A percentile compares a stretch with the other conserved stretches of the same genome.
These are phyloP conservation scores for Sisymbrium altissimum DNA, from an alignment of 345 rosid genomes.

Conservation along the genomic window DNA sequence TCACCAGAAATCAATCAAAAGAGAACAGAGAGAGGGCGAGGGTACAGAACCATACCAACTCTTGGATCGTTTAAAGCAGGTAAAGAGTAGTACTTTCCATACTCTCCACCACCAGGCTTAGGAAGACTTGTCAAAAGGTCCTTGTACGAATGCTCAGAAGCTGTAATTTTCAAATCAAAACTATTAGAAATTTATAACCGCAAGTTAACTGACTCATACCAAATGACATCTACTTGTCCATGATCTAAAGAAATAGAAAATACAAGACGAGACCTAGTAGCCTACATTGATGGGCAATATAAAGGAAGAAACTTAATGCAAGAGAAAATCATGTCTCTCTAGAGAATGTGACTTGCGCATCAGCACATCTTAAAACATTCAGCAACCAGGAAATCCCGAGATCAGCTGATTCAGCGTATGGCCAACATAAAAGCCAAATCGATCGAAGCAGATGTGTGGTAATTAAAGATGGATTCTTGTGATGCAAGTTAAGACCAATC, in stretches of 20 bases:
- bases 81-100: constrained; percentile 68
- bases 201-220: not conserved
- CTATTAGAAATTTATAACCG: not conserved
- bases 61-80: constrained; percentile 80
- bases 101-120: constrained; percentile 83
- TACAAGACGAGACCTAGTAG: not conserved
- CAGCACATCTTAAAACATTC: too few species aligned
- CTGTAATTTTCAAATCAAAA: constrained; percentile 36
- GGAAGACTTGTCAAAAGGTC: constrained; percentile 63
- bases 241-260: not conserved
- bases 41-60: constrained; percentile 43
- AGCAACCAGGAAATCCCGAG: too few species aligned
- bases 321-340: not conserved
- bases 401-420: not conserved
- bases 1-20: not conserved
- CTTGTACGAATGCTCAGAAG: constrained; percentile 71
- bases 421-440: not conserved
- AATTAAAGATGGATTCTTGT: constrained; percentile 5
- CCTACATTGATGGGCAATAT: not conserved
- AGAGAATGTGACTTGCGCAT: not conserved
- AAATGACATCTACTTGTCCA: not conserved
- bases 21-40: constrained; percentile 36
- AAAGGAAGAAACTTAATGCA: not conserved
- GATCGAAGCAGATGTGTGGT: not conserved
- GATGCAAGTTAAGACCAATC: constrained; percentile 8